Conservation (phyloP, 2,329 filamentous ascomycete species). For the Cladosporium sp. region DNA sequence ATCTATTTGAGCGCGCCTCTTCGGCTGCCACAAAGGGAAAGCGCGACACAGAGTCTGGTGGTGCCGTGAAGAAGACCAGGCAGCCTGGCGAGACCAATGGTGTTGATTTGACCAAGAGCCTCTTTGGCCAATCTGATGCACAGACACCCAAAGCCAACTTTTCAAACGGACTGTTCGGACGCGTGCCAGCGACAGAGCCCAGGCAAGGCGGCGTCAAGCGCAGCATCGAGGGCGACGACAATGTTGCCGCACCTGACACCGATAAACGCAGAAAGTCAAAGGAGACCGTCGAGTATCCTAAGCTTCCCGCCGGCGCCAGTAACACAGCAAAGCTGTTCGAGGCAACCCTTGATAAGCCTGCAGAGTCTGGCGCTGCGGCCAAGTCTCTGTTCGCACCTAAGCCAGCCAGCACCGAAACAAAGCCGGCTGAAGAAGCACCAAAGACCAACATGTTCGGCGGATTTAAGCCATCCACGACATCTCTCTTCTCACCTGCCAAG, state of each 20-base stretch:
- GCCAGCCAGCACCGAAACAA: slow-evolving; percentile 1
- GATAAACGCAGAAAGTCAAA: slow-evolving; percentile 30
- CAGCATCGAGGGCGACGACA: slow-evolving; percentile 18
- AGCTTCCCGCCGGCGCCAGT: slow-evolving; percentile 27
- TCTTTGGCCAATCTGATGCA: slow-evolving; percentile 9
- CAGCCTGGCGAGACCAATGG: slow-evolving; percentile 1
- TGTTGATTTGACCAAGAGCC: slow-evolving; percentile 13
- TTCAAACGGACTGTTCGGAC: slow-evolving; percentile 16
- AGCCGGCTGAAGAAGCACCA: slow-evolving; percentile 2
- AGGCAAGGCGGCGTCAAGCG: slow-evolving; percentile 20
- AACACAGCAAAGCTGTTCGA: slow-evolving; percentile 29
- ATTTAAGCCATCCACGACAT: slow-evolving; percentile 11
- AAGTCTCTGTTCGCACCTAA: slow-evolving; percentile 17
- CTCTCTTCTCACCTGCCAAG: slow-evolving; percentile 12
- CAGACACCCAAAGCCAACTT: slow-evolving; percentile 20
- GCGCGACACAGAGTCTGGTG: not conserved
- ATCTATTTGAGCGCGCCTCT: not conserved
- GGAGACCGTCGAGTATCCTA: slow-evolving; percentile 26
- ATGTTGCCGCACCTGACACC: slow-evolving; percentile 19
- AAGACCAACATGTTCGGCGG: slow-evolving; percentile 13
- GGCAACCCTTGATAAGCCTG: slow-evolving; percentile 26
- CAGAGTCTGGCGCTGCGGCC: slow-evolving; percentile 11
- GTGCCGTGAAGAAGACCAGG: not conserved
- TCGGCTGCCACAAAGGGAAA: not conserved
- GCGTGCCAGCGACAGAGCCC: slow-evolving; percentile 26